Percentiles rank a stretch among this genome's conserved stretches.
These are phyloP conservation scores for Oleoguttula mirabilis DNA, from an alignment of 495 filamentous ascomycete genomes.

Conservation along the genomic window DNA sequence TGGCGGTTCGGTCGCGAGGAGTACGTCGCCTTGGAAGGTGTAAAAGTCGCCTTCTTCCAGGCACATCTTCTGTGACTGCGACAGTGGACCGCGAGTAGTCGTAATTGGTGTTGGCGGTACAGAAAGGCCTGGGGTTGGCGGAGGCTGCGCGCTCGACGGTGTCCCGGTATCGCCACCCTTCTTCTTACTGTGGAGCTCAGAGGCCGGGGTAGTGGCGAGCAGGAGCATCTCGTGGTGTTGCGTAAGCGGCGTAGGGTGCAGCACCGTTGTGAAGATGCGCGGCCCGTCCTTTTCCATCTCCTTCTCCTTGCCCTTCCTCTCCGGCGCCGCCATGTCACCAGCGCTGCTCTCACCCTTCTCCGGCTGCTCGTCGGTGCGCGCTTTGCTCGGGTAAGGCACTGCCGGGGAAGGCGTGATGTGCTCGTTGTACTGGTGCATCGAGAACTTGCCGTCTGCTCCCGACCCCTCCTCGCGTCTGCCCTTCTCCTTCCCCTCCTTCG, in stretches of 20 bases:
- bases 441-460: conserved; percentile 53
- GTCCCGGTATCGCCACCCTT: conserved; percentile 36
- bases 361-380: conserved; percentile 19
- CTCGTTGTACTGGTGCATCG: conserved; percentile 80
- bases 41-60: conserved; percentile 61
- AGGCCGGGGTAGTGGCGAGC: conserved; percentile 58
- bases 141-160: conserved; percentile 44
- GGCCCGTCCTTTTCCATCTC: conserved; percentile 49
- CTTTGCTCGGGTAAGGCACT: conserved; percentile 49
- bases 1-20: conserved; percentile 56
- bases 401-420: conserved; percentile 80
- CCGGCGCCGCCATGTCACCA: conserved; percentile 28
- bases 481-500: conserved; percentile 42
- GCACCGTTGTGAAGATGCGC: conserved; percentile 62
- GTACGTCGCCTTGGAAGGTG: conserved; percentile 58
- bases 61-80: conserved; percentile 67
- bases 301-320: conserved; percentile 20
- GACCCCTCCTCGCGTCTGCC: conserved; percentile 40
- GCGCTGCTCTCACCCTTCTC: conserved; percentile 38
- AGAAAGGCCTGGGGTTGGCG: conserved; percentile 52
- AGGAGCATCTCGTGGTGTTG: conserved; percentile 61
- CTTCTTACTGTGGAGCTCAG: conserved; percentile 34
- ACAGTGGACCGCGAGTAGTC: conserved; percentile 37
- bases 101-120: conserved; percentile 44
- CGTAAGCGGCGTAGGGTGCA: conserved; percentile 70